Evolutionary conservation across 2,329 filamentous ascomycete genomes (phyloP).

Genomic region (Colletotrichum incanum): DNA sequence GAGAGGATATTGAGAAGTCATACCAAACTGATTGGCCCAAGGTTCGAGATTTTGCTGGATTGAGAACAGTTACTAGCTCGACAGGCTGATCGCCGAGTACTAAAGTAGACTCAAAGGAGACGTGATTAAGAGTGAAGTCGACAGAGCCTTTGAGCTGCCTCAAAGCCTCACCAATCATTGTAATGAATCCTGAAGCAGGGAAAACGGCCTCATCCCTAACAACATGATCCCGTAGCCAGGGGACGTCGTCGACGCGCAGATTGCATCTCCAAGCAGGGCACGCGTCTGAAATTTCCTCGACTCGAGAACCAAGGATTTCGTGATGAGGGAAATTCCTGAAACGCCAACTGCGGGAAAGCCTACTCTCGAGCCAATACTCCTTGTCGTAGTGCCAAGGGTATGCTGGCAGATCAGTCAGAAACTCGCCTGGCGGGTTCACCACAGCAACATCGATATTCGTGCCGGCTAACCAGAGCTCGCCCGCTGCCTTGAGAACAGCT

Average conservation of each 20-base stretch:
- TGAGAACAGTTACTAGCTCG: conserved; percentile 53
- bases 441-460: conserved; percentile 18
- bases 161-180: conserved; percentile 37
- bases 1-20: conserved; percentile 52
- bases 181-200: conserved; percentile 30
- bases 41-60: conserved; percentile 47
- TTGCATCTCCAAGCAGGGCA: conserved; percentile 36
- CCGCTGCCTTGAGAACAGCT: conserved; percentile 33
- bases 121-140: conserved; percentile 49
- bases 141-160: conserved; percentile 24
- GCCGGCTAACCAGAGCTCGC: conserved; percentile 35
- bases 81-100: conserved; percentile 48
- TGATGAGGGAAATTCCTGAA: conserved; percentile 22
- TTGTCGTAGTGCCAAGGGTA: conserved; percentile 35
- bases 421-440: conserved; percentile 16
- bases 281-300: conserved; percentile 28
- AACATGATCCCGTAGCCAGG: conserved; percentile 31
- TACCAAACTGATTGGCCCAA: conserved; percentile 49
- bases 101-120: conserved; percentile 51
- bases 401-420: conserved; percentile 30
- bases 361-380: conserved; percentile 30
- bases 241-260: conserved; percentile 28
- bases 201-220: conserved; percentile 16
- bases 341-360: conserved; percentile 32
- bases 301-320: conserved; percentile 34